Evolutionary conservation across 768 basidiomycete species (phyloP).

Genomic region (Mycena pura): DNA sequence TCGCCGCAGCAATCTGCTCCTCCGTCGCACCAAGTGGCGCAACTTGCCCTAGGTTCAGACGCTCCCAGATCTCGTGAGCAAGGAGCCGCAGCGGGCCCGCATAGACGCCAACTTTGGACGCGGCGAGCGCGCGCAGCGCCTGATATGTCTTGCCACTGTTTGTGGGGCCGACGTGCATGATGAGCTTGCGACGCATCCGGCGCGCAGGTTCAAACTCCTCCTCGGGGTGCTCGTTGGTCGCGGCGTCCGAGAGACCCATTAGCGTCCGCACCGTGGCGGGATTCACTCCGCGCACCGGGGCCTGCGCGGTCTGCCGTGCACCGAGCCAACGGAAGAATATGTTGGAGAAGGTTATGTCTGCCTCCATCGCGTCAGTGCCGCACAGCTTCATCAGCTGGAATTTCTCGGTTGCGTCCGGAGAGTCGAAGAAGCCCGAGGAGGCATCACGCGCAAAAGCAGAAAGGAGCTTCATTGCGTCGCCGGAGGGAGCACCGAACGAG

Average conservation of each 20-base stretch:
- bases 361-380: slow-evolving; percentile 1
- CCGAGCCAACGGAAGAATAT: slow-evolving; percentile 19
- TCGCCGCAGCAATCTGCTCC: slow-evolving; percentile 42
- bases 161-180: slow-evolving; percentile 97
- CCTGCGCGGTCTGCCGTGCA: too few species aligned
- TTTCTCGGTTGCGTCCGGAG: slow-evolving; percentile 4
- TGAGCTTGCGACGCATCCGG: slow-evolving; percentile 70
- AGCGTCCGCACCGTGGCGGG: slow-evolving; percentile 26
- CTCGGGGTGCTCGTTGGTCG: slow-evolving; percentile 53
- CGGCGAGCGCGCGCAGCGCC: slow-evolving; percentile 87
- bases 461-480: slow-evolving; percentile 14
- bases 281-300: background rate
- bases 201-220: slow-evolving; percentile 63
- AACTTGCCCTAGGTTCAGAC: slow-evolving; percentile 90
- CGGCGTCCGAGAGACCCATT: slow-evolving; percentile 36
- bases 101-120: slow-evolving; percentile 76
- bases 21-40: slow-evolving; percentile 69
- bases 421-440: slow-evolving; percentile 3
- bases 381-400: slow-evolving; percentile 4
- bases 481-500: slow-evolving; percentile 8
- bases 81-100: slow-evolving; percentile 92
- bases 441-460: slow-evolving; percentile 7
- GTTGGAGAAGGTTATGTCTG: slow-evolving; percentile 19
- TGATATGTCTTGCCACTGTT: slow-evolving; percentile 98
- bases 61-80: slow-evolving; percentile 93